A percentile compares a stretch with the other conserved stretches of the same genome.
phyloP scores from a whole-genome alignment of 495 filamentous ascomycete genomes.

The Neurospora tetraspora region DNA sequence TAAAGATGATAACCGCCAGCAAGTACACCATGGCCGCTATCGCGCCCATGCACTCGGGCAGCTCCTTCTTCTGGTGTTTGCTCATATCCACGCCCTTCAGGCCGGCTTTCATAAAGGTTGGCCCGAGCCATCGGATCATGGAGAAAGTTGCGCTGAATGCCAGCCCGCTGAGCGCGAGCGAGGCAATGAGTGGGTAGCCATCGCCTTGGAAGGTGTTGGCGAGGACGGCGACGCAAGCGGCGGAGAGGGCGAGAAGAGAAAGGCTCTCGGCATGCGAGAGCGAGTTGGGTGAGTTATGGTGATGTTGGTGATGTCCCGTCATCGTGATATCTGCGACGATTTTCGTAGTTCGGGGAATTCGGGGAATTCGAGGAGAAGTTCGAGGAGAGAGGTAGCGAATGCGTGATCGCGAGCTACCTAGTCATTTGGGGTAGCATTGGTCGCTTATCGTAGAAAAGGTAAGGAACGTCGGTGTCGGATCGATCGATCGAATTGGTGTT shows the following conservation, averaged over 20 bases:
- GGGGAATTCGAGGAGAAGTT: neutral
- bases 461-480: neutral
- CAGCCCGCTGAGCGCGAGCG: slow-evolving; percentile 73
- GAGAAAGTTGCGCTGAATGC: slow-evolving; percentile 72
- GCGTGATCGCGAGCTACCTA: slow-evolving; percentile 2
- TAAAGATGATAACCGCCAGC: slow-evolving; percentile 75
- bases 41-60: slow-evolving; percentile 97
- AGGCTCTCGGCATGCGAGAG: slow-evolving; percentile 62
- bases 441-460: neutral
- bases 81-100: slow-evolving; percentile 86
- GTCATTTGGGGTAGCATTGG: neutral
- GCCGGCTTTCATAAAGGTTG: slow-evolving; percentile 78
- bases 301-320: neutral
- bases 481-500: neutral
- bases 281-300: slow-evolving; percentile 11
- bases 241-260: slow-evolving; percentile 57
- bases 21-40: slow-evolving; percentile 90
- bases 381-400: slow-evolving; percentile 2
- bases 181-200: slow-evolving; percentile 82
- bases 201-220: slow-evolving; percentile 70
- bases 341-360: neutral
- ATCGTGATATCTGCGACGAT: neutral
- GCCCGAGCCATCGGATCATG: slow-evolving; percentile 90
- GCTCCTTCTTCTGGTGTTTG: slow-evolving; percentile 57
- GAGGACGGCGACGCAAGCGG: slow-evolving; percentile 63